Percentiles rank a stretch among this genome's conserved stretches.
phyloP scores from a whole-genome alignment of 140 eudicot genomes.

The Bidens hawaiensis region DNA sequence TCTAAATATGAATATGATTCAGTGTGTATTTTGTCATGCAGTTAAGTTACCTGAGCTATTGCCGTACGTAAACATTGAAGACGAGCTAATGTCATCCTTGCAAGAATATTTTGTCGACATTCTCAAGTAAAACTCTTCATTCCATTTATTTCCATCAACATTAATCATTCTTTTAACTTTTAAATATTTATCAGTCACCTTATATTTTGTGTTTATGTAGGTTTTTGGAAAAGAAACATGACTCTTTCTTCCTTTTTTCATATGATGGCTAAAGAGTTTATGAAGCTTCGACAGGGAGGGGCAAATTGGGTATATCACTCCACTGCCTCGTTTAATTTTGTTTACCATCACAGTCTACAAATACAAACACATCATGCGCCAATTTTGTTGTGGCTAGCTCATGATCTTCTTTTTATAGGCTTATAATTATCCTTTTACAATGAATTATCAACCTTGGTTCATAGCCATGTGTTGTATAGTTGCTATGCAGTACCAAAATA shows the following conservation, averaged over 20 bases:
- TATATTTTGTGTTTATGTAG: conserved; percentile 32
- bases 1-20: not conserved
- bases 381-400: conserved; percentile 29
- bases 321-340: conserved; percentile 4
- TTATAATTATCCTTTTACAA: not conserved
- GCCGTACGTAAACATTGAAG: conserved; percentile 63
- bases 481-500: conserved; percentile 16
- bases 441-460: conserved; percentile 23
- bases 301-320: conserved; percentile 21
- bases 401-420: not conserved
- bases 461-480: conserved; percentile 21
- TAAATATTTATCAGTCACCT: not conserved
- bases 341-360: conserved; percentile 7
- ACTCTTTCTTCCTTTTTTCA: conserved; percentile 53
- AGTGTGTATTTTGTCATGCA: conserved; percentile 38
- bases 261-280: conserved; percentile 43
- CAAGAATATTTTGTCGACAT: conserved; percentile 69
- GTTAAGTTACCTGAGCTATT: conserved; percentile 84
- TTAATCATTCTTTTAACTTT: too few relatives aligned
- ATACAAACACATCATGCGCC: conserved; percentile 15
- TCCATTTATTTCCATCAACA: not conserved
- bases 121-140: conserved; percentile 48
- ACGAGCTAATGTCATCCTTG: conserved; percentile 49
- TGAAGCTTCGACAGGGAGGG: conserved; percentile 37
- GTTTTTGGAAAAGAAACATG: conserved; percentile 72